phyloP scores from a whole-genome alignment of 306 rosid genomes.

The Fragaria nilgerrensis region DNA sequence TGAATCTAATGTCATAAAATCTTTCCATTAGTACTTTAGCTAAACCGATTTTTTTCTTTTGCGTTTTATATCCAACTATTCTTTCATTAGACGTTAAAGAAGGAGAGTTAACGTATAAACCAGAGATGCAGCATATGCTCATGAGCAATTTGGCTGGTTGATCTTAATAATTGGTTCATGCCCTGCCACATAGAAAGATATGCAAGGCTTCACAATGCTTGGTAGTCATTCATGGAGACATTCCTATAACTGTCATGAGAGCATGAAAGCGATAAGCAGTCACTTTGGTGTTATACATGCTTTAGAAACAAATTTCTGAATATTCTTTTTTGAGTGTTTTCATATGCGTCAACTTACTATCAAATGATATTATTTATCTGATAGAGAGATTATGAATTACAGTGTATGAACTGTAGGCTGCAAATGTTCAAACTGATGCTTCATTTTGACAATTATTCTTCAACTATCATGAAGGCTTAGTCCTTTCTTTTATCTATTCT shows the following conservation, averaged over 20 bases:
- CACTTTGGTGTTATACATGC: neutral
- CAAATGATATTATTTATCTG: neutral
- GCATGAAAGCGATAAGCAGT: neutral
- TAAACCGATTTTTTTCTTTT: neutral
- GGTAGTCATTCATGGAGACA: slow-evolving; percentile 11
- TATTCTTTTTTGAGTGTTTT: neutral
- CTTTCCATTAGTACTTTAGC: neutral
- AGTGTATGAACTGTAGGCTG: neutral
- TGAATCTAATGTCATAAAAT: neutral
- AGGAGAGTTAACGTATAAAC: neutral
- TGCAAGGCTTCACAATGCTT: neutral
- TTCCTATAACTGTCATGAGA: neutral
- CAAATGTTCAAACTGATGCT: neutral
- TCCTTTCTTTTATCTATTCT: neutral
- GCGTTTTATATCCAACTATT: neutral
- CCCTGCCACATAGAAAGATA: neutral
- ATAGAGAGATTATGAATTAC: neutral
- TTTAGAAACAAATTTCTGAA: neutral
- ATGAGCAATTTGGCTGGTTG: neutral
- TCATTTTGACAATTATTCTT: neutral
- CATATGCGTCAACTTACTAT: neutral
- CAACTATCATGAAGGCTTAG: neutral
- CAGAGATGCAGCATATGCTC: neutral
- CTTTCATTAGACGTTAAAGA: neutral
- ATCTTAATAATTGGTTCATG: neutral